Percentiles rank a stretch among this genome's conserved stretches.
Evolutionary conservation across 2,329 filamentous ascomycete species (phyloP).

Genomic region (Exophiala bonariae): DNA sequence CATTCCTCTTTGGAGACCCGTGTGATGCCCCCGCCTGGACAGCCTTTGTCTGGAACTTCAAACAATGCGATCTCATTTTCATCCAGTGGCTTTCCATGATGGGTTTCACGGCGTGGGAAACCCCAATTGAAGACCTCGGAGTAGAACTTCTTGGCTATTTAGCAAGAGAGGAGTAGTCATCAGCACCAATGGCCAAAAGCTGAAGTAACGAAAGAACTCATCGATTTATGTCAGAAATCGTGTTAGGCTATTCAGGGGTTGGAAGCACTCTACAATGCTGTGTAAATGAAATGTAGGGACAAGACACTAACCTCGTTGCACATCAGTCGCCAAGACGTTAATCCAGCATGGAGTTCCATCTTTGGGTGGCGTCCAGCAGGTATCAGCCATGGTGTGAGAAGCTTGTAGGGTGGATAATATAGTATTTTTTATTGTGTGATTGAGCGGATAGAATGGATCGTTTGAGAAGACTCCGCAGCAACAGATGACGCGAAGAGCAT

Average conservation of each 20-base stretch:
- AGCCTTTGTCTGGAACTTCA: constrained; percentile 20
- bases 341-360: constrained; percentile 28
- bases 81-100: constrained; percentile 2
- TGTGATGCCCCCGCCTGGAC: constrained; percentile 24
- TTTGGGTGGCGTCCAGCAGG: constrained; percentile 23
- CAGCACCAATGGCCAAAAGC: not conserved
- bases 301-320: constrained; percentile 20
- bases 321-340: constrained; percentile 26
- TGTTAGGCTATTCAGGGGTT: not conserved
- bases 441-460: not conserved
- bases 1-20: constrained; percentile 16
- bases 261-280: not conserved
- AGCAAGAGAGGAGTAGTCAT: not conserved
- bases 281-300: not conserved
- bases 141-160: constrained; percentile 28
- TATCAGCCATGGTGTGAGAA: constrained; percentile 4
- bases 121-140: constrained; percentile 27
- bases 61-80: constrained; percentile 25
- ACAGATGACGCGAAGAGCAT: not conserved
- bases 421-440: not conserved
- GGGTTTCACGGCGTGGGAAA: constrained; percentile 13
- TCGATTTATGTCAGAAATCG: not conserved
- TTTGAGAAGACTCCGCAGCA: not conserved
- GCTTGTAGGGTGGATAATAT: not conserved
- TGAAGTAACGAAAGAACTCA: not conserved